These are phyloP conservation scores for Hymenoscyphus albidus DNA, from an alignment of 2,329 filamentous ascomycete genomes.

Conservation along the genomic window DNA sequence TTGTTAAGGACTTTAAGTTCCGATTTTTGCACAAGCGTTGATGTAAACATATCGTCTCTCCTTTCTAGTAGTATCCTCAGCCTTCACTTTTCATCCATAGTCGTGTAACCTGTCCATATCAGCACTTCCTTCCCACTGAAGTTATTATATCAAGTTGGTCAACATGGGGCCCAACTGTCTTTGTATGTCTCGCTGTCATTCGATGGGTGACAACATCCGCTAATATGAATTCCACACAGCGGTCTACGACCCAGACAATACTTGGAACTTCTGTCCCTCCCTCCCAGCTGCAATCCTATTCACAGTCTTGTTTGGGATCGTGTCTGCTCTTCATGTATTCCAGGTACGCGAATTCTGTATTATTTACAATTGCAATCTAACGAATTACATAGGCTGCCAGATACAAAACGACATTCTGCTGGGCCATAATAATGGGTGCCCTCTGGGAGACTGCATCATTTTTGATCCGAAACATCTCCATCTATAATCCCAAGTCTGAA, in stretches of 20 bases:
- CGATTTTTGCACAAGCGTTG: neutral
- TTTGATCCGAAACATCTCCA: constrained; percentile 18
- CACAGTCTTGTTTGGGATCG: constrained; percentile 34
- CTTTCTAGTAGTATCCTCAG: neutral
- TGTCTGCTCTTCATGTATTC: constrained; percentile 30
- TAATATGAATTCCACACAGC: neutral
- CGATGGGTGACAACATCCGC: neutral
- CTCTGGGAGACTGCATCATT: constrained; percentile 23
- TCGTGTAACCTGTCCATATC: neutral
- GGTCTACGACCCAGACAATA: constrained; percentile 10
- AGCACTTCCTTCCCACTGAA: neutral
- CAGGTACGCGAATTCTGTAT: constrained; percentile 19
- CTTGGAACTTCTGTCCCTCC: constrained; percentile 37
- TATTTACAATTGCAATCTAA: neutral
- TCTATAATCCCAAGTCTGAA: constrained; percentile 31
- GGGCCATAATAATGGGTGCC: constrained; percentile 41
- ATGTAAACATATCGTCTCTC: neutral
- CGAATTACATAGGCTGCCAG: constrained; percentile 22
- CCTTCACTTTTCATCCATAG: neutral
- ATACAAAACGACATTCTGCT: constrained; percentile 38
- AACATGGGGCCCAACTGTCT: constrained; percentile 7
- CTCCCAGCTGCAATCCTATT: constrained; percentile 36
- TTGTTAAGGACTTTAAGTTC: neutral
- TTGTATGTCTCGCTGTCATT: neutral
- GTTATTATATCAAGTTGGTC: neutral